These are phyloP conservation scores for Xylariaceae sp. DNA, from an alignment of 2,329 filamentous ascomycete genomes.

Conservation along the genomic window DNA sequence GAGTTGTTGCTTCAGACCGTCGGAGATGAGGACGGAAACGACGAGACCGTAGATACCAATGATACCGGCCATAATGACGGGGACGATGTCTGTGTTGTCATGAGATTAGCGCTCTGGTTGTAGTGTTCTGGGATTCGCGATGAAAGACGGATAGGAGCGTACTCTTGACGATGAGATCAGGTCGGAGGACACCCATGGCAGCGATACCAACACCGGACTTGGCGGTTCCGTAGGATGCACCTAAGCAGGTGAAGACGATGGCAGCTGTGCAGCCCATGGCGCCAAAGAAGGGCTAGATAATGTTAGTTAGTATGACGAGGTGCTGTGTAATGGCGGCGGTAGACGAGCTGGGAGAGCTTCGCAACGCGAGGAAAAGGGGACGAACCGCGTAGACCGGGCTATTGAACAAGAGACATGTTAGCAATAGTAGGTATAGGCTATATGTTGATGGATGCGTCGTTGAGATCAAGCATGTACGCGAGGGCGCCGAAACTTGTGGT, in stretches of 20 bases:
- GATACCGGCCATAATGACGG: conserved; percentile 99
- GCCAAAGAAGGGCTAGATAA: conserved; percentile 66
- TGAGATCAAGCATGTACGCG: conserved; percentile 5
- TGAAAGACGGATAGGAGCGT: conserved; percentile 39
- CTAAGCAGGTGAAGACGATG: conserved; percentile 95
- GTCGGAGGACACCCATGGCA: conserved; percentile 95
- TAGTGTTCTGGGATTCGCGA: too few species aligned
- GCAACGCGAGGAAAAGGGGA: conserved; percentile 37
- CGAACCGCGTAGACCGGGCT: conserved; percentile 99
- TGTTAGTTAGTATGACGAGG: conserved; percentile 20
- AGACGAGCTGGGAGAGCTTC: conserved; percentile 18
- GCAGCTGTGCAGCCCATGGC: conserved; percentile 83
- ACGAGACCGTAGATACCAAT: conserved; percentile 98
- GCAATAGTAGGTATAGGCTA: conserved; percentile 9
- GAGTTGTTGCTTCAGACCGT: conserved; percentile 67
- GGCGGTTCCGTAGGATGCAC: conserved; percentile 96
- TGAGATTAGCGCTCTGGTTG: too few species aligned
- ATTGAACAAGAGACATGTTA: conserved; percentile 28
- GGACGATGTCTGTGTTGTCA: conserved; percentile 86
- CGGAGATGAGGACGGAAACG: conserved; percentile 82
- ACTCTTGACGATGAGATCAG: conserved; percentile 99
- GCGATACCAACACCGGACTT: conserved; percentile 99
- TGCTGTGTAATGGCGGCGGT: conserved; percentile 36
- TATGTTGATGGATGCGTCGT: background rate
- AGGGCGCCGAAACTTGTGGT: conserved; percentile 16